phyloP scores from a whole-genome alignment of 768 basidiomycete species.

The Russula brevipes region DNA sequence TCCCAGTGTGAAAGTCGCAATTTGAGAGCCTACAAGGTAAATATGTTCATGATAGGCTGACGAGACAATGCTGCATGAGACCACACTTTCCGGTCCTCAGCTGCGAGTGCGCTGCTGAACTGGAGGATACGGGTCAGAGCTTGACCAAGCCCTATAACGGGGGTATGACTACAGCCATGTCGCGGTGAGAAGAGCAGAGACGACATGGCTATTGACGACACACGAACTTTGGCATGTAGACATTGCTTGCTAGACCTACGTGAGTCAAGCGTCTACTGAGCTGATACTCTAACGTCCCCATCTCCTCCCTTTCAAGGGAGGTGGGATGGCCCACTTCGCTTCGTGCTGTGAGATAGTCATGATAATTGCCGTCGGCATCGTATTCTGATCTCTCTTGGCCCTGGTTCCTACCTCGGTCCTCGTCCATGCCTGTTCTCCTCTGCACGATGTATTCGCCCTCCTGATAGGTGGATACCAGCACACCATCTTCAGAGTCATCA shows the following conservation, averaged over 20 bases:
- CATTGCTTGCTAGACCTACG: slow-evolving; percentile 37
- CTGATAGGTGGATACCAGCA: not conserved
- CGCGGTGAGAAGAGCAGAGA: not conserved
- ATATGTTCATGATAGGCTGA: not conserved
- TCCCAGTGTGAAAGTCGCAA: slow-evolving; percentile 64
- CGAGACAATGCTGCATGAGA: not conserved
- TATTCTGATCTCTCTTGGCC: slow-evolving; percentile 21
- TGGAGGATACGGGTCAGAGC: slow-evolving; percentile 60
- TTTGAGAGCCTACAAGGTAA: slow-evolving; percentile 40
- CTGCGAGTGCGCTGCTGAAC: slow-evolving; percentile 62
- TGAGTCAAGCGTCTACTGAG: slow-evolving; percentile 72
- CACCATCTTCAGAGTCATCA: not conserved
- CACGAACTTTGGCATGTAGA: slow-evolving; percentile 11
- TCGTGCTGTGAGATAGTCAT: slow-evolving; percentile 5
- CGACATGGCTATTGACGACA: not conserved
- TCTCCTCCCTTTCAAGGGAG: slow-evolving; percentile 25
- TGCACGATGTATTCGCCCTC: slow-evolving; percentile 9
- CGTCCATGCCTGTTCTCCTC: slow-evolving; percentile 35
- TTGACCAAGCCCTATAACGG: slow-evolving; percentile 50
- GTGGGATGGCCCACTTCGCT: slow-evolving; percentile 7
- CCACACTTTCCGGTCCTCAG: slow-evolving; percentile 47
- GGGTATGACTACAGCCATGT: not conserved
- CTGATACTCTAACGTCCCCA: slow-evolving; percentile 40
- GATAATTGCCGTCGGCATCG: slow-evolving; percentile 13
- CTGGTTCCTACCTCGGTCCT: slow-evolving; percentile 34